Base-by-base conservation (phyloP, 768 basidiomycete genomes). In the Coprinellus micaceus region DNA sequence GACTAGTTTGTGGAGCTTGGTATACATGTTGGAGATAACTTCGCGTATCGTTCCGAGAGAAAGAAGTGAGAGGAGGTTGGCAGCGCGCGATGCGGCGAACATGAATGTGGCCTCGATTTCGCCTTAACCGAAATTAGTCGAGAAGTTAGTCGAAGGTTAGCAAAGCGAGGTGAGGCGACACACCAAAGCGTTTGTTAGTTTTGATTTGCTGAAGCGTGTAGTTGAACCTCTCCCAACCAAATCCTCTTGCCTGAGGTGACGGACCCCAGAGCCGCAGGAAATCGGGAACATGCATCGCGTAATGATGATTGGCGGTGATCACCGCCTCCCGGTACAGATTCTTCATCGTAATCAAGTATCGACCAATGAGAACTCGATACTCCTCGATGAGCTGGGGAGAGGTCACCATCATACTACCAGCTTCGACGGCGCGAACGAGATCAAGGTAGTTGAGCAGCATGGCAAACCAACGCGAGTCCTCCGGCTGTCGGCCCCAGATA, bases 261-360 rank as follows among this genome's bases (percentile, higher is more conserved):
- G 73, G 74, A 0, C 75, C 72, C 54, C 67, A 74, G 6, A 54
- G 25, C 0, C 12, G 12, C 2, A 73, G 47, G 47, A 67, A 70
- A 1, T 64, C 57, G 2, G 58, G 30, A 2, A 73, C 49, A 43
- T 76, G 74, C 6, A 74, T 49, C 1, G 68, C 60, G 28, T 63
- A 49, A 50, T 76, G 73, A 48, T 74, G 68, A 41, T 73, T 72
- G 1, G 66, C 69, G 5, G 45, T 19, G 37, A 64, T 54, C 1
- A 15, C 17, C 12, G 64, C 61, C 2, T 56, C 39, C 1, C 62
- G 63, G 50, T 64, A 70, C 0, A 68, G 52, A 0, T 50, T 29
- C 3, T 54, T 29, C 12, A 75, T 41, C 1, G 43, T 52, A 21
- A 56, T 41, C 12, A 69, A 46, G 58, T 75, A 74, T 1, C 12